Conservation (phyloP, 768 basidiomycete genomes). For the Lactifluus piperatus region DNA sequence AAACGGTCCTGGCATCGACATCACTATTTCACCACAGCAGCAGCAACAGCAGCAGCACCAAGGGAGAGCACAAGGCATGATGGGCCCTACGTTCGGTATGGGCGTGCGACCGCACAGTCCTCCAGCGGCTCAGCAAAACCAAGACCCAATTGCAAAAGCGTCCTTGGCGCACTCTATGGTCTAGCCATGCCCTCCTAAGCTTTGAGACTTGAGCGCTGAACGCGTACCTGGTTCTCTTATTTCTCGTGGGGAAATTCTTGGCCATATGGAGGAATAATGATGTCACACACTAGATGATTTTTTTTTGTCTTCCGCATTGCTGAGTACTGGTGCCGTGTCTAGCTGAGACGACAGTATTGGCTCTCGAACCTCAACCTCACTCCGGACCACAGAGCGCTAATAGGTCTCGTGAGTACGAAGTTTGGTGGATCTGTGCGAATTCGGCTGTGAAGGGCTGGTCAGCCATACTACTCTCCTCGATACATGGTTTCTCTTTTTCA, state of each 20-base stretch:
- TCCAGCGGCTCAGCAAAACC: background rate
- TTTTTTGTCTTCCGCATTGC: background rate
- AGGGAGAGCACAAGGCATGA: background rate
- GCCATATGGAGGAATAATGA: background rate
- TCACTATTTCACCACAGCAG: background rate
- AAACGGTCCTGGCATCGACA: background rate
- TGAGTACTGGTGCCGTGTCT: background rate
- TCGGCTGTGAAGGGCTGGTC: too few species aligned
- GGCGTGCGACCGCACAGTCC: background rate
- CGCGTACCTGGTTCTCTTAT: background rate
- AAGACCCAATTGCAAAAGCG: background rate
- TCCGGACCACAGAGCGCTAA: too few species aligned
- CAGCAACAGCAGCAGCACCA: background rate
- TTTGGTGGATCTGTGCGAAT: too few species aligned
- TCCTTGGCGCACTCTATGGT: background rate
- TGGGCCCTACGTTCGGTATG: background rate
- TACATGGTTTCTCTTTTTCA: too few species aligned
- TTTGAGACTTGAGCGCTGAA: background rate
- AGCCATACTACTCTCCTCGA: too few species aligned
- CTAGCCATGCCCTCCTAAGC: background rate
- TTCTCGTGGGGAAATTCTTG: background rate
- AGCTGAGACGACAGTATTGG: background rate
- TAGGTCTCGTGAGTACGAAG: too few species aligned
- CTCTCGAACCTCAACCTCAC: background rate
- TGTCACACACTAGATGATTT: background rate